Percentiles rank a stretch among this genome's conserved stretches.
Evolutionary conservation across 1,139 yeast genomes (phyloP).

Genomic region (Candida sanyaensis): DNA sequence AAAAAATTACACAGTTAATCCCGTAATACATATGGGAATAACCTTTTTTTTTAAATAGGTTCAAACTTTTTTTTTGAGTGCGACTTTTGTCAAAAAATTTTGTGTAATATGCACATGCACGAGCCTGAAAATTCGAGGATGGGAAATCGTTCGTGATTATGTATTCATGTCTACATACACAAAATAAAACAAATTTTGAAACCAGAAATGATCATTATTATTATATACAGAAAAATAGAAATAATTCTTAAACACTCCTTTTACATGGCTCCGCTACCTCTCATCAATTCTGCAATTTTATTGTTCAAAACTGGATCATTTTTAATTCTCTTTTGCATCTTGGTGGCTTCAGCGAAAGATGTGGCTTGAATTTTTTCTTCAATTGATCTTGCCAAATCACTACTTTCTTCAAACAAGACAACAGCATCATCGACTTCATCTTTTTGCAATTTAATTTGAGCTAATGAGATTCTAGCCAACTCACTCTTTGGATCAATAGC

Average conservation of each 20-base stretch:
- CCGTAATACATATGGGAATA: too few relatives aligned
- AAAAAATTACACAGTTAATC: too few relatives aligned
- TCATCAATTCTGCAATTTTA: constrained; percentile 48
- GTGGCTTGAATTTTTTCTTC: constrained; percentile 92
- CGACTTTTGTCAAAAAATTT: too few relatives aligned
- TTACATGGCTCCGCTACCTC: constrained; percentile 24
- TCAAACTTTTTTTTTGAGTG: too few relatives aligned
- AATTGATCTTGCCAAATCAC: constrained; percentile 76
- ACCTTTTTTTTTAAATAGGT: too few relatives aligned
- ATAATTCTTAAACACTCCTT: neutral
- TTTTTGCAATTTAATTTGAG: constrained; percentile 85
- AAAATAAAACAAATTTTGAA: neutral
- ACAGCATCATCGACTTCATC: constrained; percentile 85
- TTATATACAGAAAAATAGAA: neutral
- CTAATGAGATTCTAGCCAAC: constrained; percentile 84
- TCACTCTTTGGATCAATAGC: constrained; percentile 86
- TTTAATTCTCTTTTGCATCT: constrained; percentile 73
- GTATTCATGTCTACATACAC: neutral
- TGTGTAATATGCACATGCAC: too few relatives aligned
- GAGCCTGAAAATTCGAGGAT: too few relatives aligned
- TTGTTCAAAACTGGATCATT: constrained; percentile 60
- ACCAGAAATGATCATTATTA: neutral
- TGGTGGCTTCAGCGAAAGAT: constrained; percentile 89
- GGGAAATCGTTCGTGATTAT: too few relatives aligned
- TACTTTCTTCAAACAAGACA: constrained; percentile 76